Evolutionary conservation across 257 asterid genomes (phyloP), one percentile per base, ranked within the genome.

Genomic region (Nicotiana benthamiana): DNA sequence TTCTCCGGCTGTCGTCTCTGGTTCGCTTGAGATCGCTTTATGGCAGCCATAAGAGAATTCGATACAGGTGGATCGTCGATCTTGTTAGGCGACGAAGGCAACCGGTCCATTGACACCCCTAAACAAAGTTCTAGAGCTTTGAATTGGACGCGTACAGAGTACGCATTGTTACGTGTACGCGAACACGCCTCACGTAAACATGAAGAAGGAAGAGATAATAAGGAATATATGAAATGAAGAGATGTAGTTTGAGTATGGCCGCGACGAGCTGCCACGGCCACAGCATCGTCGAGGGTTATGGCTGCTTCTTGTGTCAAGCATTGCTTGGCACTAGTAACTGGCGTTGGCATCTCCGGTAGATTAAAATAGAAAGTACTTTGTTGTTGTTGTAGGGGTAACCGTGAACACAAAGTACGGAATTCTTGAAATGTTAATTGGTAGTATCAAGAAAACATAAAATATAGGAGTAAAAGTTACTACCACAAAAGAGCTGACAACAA

Each of bases 221-320:
- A 90, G 0, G 99, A 88, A 4, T 95, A 92, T 5, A 93, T 87
- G 89, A 93, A 83, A 88, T 95, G 99, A 22, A 93, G 93, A 54
- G 99, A 95, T 30, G 99, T 93, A 54, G 99, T 95, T 51, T 95
- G 99, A 2, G 91, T 86, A 83, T 95, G 99, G 4, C 96, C 93
- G 0, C 99, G 94, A 79, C 99, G 94, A 65, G 90, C 87, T 24
- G 99, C 97, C 82, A 92, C 91, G 11, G 91, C 88, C 43, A 93
- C 94, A 0, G 99, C 97, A 64, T 95, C 99, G 80, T 95, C 94
- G 8, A 95, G 88, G 9, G 87, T 90, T n/a, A 87, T 64, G 8
- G 85, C 90, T 40, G 98, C 90, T 79, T 93, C 98, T 77, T 79
- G 83, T 4, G 97, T 90, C 22, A 95, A 88, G 97, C 98, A 95